Evolutionary conservation across 345 rosid genomes (phyloP).

Genomic region (Brassica carinata): DNA sequence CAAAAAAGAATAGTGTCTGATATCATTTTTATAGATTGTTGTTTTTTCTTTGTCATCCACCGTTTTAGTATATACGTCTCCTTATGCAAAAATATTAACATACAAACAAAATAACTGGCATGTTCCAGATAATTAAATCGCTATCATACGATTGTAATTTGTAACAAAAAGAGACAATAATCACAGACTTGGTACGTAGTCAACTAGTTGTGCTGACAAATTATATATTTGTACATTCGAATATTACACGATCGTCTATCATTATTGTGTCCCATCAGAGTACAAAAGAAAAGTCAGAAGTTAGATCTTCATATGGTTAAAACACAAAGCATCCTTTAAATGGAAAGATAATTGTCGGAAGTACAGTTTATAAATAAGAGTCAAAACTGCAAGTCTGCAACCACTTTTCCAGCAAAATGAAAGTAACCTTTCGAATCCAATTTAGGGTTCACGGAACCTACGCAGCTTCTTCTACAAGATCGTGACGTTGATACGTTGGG

Average conservation of each 20-base stretch:
- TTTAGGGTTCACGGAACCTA: constrained; percentile 37
- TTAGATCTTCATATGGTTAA: constrained; percentile 21
- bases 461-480: constrained; percentile 9
- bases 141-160: neutral
- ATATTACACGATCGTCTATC: neutral
- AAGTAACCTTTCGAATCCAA: constrained; percentile 16
- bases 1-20: neutral
- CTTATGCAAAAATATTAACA: neutral
- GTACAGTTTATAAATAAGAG: constrained; percentile 11
- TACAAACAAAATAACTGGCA: constrained; percentile 3
- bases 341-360: constrained; percentile 38
- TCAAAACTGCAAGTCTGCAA: constrained; percentile 7
- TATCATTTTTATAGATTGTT: neutral
- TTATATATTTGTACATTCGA: neutral
- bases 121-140: neutral
- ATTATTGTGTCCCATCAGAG: constrained; percentile 30
- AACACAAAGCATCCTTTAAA: constrained; percentile 13
- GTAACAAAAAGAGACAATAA: neutral
- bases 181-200: neutral
- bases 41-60: neutral
- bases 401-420: neutral
- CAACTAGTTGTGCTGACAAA: constrained; percentile 13
- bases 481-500: constrained; percentile 35
- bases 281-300: constrained; percentile 7
- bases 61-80: neutral